Evolutionary conservation across 2,329 filamentous ascomycete species (phyloP).

Genomic region (Diaporthe caulivora): DNA sequence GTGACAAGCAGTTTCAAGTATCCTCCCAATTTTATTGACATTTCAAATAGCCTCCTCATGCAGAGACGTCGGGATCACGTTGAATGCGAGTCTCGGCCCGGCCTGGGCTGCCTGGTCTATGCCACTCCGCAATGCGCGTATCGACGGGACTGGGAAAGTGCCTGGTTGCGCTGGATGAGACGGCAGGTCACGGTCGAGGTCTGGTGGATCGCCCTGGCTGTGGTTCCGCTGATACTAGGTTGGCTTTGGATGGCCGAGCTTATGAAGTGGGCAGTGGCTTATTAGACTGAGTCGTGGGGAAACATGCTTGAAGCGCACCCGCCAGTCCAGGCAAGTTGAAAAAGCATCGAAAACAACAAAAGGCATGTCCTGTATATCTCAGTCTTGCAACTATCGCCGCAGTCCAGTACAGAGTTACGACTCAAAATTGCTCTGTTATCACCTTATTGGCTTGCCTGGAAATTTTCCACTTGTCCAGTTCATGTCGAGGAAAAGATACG

Average conservation of each 20-base stretch:
- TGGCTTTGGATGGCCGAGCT: slow-evolving; percentile 52
- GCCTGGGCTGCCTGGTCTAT: slow-evolving; percentile 67
- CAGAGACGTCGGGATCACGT: slow-evolving; percentile 69
- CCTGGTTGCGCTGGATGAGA: slow-evolving; percentile 59
- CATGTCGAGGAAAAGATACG: slow-evolving; percentile 5
- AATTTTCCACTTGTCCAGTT: background rate
- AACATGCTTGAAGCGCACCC: background rate
- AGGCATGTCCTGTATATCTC: too few relatives aligned
- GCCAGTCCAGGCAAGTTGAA: background rate
- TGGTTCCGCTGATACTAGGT: slow-evolving; percentile 55
- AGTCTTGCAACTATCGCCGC: background rate
- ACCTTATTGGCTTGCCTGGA: background rate
- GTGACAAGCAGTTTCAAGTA: too few relatives aligned
- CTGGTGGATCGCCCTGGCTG: slow-evolving; percentile 62
- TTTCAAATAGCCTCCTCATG: slow-evolving; percentile 65
- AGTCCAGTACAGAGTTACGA: background rate
- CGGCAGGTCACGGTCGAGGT: slow-evolving; percentile 59
- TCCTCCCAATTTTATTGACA: background rate
- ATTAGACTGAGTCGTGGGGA: background rate
- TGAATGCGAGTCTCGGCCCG: slow-evolving; percentile 70
- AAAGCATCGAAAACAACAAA: background rate
- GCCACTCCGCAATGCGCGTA: slow-evolving; percentile 63
- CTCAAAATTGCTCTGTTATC: background rate
- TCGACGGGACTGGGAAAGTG: slow-evolving; percentile 58
- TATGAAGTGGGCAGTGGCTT: slow-evolving; percentile 25